Evolutionary conservation across 352 stramenopile genomes (phyloP).

Genomic region (Phytophthora podocarpi): DNA sequence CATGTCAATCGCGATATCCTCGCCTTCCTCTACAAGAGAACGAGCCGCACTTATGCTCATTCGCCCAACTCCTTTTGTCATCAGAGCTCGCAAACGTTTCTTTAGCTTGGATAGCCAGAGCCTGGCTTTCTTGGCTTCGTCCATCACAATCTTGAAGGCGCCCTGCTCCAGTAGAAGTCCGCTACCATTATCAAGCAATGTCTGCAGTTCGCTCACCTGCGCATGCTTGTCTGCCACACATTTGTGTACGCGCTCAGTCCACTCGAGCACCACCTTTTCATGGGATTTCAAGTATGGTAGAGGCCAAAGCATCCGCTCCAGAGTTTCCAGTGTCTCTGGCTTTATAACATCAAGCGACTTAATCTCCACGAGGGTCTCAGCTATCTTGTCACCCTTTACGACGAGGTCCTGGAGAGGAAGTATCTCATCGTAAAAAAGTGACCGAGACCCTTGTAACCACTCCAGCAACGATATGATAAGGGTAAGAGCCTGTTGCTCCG

Average conservation of each 20-base stretch:
- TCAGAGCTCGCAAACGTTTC: conserved; percentile 77
- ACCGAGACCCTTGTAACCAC: conserved; percentile 79
- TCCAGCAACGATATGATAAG: conserved; percentile 68
- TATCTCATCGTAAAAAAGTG: conserved; percentile 81
- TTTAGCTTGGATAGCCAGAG: conserved; percentile 86
- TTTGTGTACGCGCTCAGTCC: conserved; percentile 58
- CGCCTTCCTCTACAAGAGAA: conserved; percentile 80
- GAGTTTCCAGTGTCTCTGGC: conserved; percentile 37
- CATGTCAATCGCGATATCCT: conserved; percentile 77
- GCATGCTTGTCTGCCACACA: conserved; percentile 72
- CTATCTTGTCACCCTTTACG: conserved; percentile 46
- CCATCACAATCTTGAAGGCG: conserved; percentile 76
- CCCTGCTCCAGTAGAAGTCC: conserved; percentile 73
- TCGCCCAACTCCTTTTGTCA: conserved; percentile 68
- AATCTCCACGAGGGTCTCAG: conserved; percentile 36
- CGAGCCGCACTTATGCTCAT: conserved; percentile 66
- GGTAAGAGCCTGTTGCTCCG: conserved; percentile 54
- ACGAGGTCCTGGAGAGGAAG: conserved; percentile 72
- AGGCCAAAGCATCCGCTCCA: conserved; percentile 73
- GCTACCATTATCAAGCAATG: conserved; percentile 61
- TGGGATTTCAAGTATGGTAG: conserved; percentile 71
- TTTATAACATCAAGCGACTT: conserved; percentile 28
- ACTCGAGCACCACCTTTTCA: conserved; percentile 68
- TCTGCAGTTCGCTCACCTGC: conserved; percentile 55
- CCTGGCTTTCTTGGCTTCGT: conserved; percentile 83